A percentile compares a stretch with the other conserved stretches of the same genome.
These are phyloP conservation scores for Claviceps sp. DNA, from an alignment of 2,329 filamentous ascomycete genomes.

Conservation along the genomic window DNA sequence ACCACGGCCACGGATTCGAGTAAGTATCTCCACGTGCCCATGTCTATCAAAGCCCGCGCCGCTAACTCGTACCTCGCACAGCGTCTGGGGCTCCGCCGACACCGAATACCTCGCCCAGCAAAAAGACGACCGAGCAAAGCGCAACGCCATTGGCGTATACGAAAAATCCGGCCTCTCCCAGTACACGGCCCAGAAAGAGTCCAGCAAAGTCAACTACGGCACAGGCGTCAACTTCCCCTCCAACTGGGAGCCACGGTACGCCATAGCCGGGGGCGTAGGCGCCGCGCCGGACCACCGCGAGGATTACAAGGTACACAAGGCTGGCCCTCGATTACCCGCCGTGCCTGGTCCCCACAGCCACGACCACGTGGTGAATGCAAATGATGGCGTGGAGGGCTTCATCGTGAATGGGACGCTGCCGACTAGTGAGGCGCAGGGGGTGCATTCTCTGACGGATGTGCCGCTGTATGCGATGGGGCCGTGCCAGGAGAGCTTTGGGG, in stretches of 20 bases:
- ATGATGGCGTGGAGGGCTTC: slow-evolving; percentile 54
- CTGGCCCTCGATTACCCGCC: slow-evolving; percentile 49
- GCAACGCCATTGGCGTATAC: slow-evolving; percentile 62
- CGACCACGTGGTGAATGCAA: slow-evolving; percentile 51
- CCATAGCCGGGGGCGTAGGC: slow-evolving; percentile 58
- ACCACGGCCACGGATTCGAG: slow-evolving; percentile 83
- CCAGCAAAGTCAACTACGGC: slow-evolving; percentile 50
- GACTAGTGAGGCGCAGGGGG: slow-evolving; percentile 49
- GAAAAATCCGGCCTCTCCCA: slow-evolving; percentile 60
- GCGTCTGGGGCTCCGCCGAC: slow-evolving; percentile 67
- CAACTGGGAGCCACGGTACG: slow-evolving; percentile 78
- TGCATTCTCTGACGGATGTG: slow-evolving; percentile 67
- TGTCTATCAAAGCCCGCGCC: background rate
- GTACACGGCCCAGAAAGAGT: slow-evolving; percentile 44
- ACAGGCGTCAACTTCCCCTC: slow-evolving; percentile 65
- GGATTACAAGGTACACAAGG: slow-evolving; percentile 58
- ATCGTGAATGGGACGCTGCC: slow-evolving; percentile 64
- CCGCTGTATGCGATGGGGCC: slow-evolving; percentile 68
- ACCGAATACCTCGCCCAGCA: slow-evolving; percentile 62
- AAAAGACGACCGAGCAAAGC: slow-evolving; percentile 55
- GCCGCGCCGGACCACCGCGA: slow-evolving; percentile 66
- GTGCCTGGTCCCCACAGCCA: slow-evolving; percentile 40
- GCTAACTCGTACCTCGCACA: slow-evolving; percentile 8
- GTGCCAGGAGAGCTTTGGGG: slow-evolving; percentile 64
- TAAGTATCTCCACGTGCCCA: slow-evolving; percentile 11